A percentile compares a stretch with the other conserved stretches of the same genome.
phyloP scores from a whole-genome alignment of 23 red algal genomes.

The Agarophyton chilense region DNA sequence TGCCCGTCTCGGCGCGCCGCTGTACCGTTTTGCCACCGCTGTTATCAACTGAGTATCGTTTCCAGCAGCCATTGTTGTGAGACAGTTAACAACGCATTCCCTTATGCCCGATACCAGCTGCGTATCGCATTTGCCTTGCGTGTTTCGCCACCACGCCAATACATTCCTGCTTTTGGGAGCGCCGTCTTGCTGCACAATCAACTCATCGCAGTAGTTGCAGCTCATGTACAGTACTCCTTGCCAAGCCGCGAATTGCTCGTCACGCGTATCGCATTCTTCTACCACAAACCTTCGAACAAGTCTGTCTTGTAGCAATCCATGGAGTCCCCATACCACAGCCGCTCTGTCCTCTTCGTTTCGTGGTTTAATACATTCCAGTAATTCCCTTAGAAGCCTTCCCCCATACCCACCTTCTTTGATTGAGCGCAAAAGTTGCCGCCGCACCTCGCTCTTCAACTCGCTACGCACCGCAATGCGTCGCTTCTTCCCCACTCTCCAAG shows the following conservation, averaged over 20 bases:
- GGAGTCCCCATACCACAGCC: neutral
- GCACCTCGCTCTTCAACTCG: neutral
- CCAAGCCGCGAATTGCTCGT: constrained; percentile 15
- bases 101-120: neutral
- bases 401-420: neutral
- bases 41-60: neutral
- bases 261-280: neutral
- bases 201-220: neutral
- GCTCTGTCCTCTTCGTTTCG: constrained; percentile 12
- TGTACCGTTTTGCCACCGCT: neutral
- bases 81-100: neutral
- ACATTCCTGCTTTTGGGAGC: neutral
- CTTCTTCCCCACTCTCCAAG: neutral
- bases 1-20: constrained; percentile 7
- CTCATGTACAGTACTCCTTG: constrained; percentile 19
- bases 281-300: neutral
- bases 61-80: neutral
- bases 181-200: neutral
- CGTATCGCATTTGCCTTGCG: neutral
- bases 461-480: neutral
- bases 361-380: neutral
- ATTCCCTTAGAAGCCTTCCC: neutral
- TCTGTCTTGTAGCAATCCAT: neutral
- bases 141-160: neutral
- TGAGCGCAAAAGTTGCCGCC: neutral